Evolutionary conservation across 768 basidiomycete genomes (phyloP).

Genomic region (Leccinum truebloodii): DNA sequence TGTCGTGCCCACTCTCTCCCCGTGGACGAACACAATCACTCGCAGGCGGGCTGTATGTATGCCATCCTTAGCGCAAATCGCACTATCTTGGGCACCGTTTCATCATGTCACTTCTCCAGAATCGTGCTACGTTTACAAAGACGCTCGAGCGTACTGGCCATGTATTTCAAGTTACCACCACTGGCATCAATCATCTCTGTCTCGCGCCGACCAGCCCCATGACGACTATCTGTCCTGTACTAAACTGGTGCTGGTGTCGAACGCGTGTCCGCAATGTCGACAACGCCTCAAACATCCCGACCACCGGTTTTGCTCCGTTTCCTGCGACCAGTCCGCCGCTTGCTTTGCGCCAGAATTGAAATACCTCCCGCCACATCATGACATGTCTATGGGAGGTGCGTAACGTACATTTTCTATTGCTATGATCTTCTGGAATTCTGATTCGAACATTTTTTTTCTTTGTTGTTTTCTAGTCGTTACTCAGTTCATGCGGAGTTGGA

Average conservation of each 20-base stretch:
- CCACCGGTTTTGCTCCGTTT: conserved; percentile 22
- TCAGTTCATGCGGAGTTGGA: conserved; percentile 15
- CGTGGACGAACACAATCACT: neutral
- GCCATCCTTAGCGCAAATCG: neutral
- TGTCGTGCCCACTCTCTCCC: neutral
- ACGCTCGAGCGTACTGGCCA: neutral
- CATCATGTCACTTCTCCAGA: neutral
- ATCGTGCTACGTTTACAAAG: neutral
- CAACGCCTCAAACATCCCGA: conserved; percentile 14
- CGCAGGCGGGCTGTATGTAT: neutral
- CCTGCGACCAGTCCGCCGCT: conserved; percentile 14
- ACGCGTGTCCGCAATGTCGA: conserved; percentile 23
- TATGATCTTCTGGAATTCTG: neutral
- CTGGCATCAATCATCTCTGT: neutral
- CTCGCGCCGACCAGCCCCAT: neutral
- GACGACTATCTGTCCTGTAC: too few relatives aligned
- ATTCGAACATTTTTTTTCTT: neutral
- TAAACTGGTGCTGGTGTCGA: neutral
- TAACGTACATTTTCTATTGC: neutral
- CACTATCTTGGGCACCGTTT: neutral
- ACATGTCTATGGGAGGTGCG: conserved; percentile 9
- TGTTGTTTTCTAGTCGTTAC: conserved; percentile 12
- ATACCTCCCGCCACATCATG: conserved; percentile 12
- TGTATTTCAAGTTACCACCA: neutral
- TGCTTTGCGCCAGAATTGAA: conserved; percentile 19